These are phyloP conservation scores for Tricholoma terreum DNA, from an alignment of 768 basidiomycete genomes.

Conservation along the genomic window DNA sequence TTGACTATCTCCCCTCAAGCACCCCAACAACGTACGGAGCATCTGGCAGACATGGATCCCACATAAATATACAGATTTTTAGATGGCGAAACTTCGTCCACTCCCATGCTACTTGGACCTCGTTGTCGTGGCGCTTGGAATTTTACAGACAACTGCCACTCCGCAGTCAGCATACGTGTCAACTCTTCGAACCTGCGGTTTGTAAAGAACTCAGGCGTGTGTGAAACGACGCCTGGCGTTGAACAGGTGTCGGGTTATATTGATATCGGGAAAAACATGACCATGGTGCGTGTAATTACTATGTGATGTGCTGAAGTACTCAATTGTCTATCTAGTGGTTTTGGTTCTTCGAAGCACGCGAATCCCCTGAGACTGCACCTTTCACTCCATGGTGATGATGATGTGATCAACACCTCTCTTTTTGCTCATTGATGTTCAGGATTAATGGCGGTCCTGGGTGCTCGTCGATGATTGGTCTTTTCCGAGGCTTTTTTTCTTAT, in stretches of 20 bases:
- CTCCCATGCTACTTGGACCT: background rate
- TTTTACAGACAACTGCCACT: background rate
- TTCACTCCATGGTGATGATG: slow-evolving; percentile 57
- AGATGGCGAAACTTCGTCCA: too few relatives aligned
- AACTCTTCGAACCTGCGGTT: slow-evolving; percentile 35
- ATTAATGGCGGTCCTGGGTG: slow-evolving; percentile 64
- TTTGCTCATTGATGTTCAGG: slow-evolving; percentile 21
- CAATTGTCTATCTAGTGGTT: slow-evolving; percentile 48
- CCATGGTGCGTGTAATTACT: slow-evolving; percentile 41
- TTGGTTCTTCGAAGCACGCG: slow-evolving; percentile 69
- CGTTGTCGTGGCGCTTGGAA: background rate
- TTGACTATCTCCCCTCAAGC: too few relatives aligned
- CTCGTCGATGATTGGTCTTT: slow-evolving; percentile 63
- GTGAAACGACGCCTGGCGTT: slow-evolving; percentile 63
- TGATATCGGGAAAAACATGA: slow-evolving; percentile 54
- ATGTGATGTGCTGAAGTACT: background rate
- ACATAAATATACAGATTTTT: too few relatives aligned
- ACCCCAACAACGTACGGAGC: too few relatives aligned
- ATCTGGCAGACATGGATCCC: too few relatives aligned
- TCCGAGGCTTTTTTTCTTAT: slow-evolving; percentile 45
- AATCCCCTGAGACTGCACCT: slow-evolving; percentile 57
- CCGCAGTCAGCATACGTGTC: slow-evolving; percentile 18
- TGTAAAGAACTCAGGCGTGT: slow-evolving; percentile 57
- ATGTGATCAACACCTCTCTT: background rate
- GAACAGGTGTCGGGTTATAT: slow-evolving; percentile 61